Evolutionary conservation across 345 rosid genomes (phyloP).

Genomic region (Alliaria petiolata): DNA sequence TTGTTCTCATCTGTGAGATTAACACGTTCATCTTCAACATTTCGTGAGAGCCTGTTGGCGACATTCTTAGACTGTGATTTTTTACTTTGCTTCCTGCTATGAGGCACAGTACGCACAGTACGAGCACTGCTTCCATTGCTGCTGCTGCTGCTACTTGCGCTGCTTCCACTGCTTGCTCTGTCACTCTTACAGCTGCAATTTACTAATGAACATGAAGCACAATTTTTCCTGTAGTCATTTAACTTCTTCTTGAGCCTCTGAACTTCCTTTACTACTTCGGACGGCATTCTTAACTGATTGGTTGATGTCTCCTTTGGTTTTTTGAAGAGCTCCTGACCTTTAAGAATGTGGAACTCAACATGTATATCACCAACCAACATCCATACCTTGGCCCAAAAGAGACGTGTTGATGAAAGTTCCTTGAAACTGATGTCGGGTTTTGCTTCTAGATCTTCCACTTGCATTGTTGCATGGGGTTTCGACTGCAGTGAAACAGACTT

Average conservation of each 20-base stretch:
- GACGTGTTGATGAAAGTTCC: conserved; percentile 57
- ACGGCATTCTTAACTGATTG: conserved; percentile 62
- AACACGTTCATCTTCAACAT: conserved; percentile 34
- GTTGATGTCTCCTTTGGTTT: conserved; percentile 39
- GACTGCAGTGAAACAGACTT: conserved; percentile 32
- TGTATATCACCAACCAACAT: conserved; percentile 82
- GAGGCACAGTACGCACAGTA: conserved; percentile 30
- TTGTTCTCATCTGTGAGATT: conserved; percentile 28
- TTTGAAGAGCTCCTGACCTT: conserved; percentile 48
- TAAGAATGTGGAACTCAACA: conserved; percentile 63
- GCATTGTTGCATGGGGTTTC: conserved; percentile 28
- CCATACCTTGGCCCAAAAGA: conserved; percentile 97
- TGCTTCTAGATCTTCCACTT: conserved; percentile 33
- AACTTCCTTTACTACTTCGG: conserved; percentile 85
- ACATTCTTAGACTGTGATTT: conserved; percentile 41
- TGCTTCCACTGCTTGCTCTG: conserved; percentile 90
- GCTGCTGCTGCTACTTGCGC: conserved; percentile 83
- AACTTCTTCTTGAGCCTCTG: conserved; percentile 79
- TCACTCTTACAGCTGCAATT: conserved; percentile 94
- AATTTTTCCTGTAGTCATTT: conserved; percentile 51
- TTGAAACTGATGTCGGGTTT: conserved; percentile 39
- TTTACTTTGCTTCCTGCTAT: conserved; percentile 60
- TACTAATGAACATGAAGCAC: conserved; percentile 77
- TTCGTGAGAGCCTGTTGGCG: conserved; percentile 25
- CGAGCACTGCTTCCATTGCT: conserved; percentile 44